These are phyloP conservation scores for Dianthus caryophyllus DNA, from an alignment of 148 eudicot genomes.

Conservation along the genomic window DNA sequence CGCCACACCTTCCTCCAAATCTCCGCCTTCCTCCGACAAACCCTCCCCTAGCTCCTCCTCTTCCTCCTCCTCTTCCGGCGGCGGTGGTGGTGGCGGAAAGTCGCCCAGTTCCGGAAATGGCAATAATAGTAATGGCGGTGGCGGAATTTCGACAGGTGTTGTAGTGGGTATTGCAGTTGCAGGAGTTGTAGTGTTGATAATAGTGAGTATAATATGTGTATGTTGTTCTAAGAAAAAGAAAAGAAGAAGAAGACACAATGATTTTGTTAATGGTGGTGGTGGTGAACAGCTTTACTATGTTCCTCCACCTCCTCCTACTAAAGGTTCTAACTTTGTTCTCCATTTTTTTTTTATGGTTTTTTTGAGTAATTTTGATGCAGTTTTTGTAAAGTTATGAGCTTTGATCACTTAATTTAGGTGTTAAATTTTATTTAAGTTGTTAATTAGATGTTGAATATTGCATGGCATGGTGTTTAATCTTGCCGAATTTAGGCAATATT, in stretches of 20 bases:
- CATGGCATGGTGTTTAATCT: neutral
- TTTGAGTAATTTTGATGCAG: no score
- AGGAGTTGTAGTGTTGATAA: constrained; percentile 40
- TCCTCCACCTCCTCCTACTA: constrained; percentile 39
- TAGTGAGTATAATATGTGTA: constrained; percentile 48
- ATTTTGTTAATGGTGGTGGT: constrained; percentile 29
- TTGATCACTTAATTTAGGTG: neutral
- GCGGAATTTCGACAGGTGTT: constrained; percentile 50
- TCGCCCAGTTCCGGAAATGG: constrained; percentile 1
- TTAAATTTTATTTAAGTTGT: neutral
- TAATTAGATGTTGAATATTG: constrained; percentile 1
- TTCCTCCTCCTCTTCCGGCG: neutral
- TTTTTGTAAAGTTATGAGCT: no score
- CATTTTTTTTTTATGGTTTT: neutral
- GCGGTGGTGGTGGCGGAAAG: neutral
- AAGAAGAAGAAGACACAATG: constrained; percentile 48
- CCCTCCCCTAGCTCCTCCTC: no score
- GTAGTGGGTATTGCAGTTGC: constrained; percentile 76
- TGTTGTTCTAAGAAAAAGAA: constrained; percentile 57
- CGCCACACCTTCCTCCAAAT: constrained; percentile 22
- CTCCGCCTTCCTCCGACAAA: constrained; percentile 23
- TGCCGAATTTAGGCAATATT: no score
- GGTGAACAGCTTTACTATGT: constrained; percentile 41
- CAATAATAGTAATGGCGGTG: neutral
- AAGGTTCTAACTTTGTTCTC: constrained; percentile 31